phyloP scores from a whole-genome alignment of 768 basidiomycete genomes.

The Macrolepiota albuminosa region DNA sequence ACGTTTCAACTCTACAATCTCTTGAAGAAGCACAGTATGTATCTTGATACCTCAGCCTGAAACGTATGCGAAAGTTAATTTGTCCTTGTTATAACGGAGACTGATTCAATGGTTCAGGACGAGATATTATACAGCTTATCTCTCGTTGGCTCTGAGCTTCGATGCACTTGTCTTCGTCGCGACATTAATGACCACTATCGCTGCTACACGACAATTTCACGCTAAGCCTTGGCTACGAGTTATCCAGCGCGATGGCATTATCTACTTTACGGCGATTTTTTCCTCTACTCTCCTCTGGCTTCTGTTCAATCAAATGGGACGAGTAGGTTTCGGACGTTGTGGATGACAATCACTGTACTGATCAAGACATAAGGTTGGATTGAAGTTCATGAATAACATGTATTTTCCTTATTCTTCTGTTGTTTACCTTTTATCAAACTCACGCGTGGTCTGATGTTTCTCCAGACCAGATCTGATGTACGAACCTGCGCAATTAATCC shows the following conservation, averaged over 20 bases:
- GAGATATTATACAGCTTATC: conserved; percentile 9
- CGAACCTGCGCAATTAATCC: background rate
- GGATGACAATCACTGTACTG: background rate
- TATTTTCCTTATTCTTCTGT: background rate
- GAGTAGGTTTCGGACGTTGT: background rate
- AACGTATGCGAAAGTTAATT: background rate
- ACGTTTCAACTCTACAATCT: background rate
- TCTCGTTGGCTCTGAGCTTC: conserved; percentile 15
- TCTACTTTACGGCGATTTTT: conserved; percentile 19
- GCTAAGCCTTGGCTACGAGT: conserved; percentile 13
- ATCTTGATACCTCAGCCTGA: background rate
- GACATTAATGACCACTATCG: conserved; percentile 11
- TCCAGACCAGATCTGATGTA: conserved; percentile 12
- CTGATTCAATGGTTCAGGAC: background rate
- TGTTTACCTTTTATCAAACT: background rate
- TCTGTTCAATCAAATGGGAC: background rate
- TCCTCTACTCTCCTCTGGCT: conserved; percentile 18
- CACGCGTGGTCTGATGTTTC: background rate
- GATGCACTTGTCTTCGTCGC: conserved; percentile 13
- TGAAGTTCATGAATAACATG: conserved; percentile 9
- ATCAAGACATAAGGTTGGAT: background rate
- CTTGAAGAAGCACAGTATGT: conserved; percentile 1
- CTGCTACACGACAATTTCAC: conserved; percentile 9
- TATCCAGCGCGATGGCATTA: conserved; percentile 15
- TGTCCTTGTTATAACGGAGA: no score